Conservation (phyloP, 306 rosid genomes). For the Parietaria judaica region DNA sequence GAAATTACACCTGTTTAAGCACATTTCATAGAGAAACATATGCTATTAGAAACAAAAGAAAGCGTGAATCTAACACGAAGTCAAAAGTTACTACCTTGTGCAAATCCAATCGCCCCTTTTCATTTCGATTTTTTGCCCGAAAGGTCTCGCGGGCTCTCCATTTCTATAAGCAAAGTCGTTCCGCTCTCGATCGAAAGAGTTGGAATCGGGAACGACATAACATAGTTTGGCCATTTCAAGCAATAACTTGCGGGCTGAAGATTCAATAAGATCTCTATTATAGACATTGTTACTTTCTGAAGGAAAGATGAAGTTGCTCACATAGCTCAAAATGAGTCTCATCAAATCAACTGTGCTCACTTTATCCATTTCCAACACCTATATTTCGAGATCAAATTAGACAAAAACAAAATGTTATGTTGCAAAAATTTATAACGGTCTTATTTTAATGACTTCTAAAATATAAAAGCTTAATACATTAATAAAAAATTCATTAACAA, state of each 20-base stretch:
- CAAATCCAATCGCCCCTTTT: conserved; percentile 96
- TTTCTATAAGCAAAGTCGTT: conserved; percentile 34
- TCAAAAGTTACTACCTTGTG: conserved; percentile 40
- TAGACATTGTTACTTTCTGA: conserved; percentile 39
- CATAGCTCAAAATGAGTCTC: conserved; percentile 75
- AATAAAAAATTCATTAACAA: too few relatives aligned
- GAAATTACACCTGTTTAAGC: conserved; percentile 78
- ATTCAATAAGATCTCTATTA: conserved; percentile 53
- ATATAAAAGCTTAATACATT: too few relatives aligned
- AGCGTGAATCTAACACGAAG: neutral
- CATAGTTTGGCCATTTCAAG: conserved; percentile 56
- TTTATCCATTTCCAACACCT: conserved; percentile 55
- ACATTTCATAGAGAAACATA: neutral
- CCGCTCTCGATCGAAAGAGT: conserved; percentile 31
- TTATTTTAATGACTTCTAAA: too few relatives aligned
- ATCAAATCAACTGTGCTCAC: conserved; percentile 78
- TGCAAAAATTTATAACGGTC: neutral
- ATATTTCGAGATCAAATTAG: neutral
- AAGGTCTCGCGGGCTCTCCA: conserved; percentile 28
- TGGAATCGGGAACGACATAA: conserved; percentile 39
- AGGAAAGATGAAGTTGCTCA: conserved; percentile 39
- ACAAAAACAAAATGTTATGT: neutral
- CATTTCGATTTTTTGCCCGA: conserved; percentile 66
- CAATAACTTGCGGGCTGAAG: conserved; percentile 61
- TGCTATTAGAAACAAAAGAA: neutral